Evolutionary conservation across 2,329 filamentous ascomycete species (phyloP).

Genomic region (Pseudogymnoascus sp.): DNA sequence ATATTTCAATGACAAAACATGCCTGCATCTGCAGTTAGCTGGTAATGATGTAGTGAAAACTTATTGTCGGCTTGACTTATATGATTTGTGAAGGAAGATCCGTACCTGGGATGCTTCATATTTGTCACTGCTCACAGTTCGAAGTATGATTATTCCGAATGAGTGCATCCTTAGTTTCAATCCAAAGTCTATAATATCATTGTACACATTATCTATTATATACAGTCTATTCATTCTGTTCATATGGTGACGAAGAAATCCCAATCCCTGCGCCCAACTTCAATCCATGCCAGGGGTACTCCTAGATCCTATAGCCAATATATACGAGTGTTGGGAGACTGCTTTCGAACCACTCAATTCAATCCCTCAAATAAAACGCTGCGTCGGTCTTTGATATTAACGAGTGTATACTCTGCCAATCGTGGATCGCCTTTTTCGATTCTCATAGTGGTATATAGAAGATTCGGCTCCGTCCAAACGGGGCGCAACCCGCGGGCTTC

Average conservation of each 20-base stretch:
- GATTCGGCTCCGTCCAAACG: constrained; percentile 25
- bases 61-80: background rate
- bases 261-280: background rate
- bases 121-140: background rate
- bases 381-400: constrained; percentile 23
- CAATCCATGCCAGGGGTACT: background rate
- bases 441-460: constrained; percentile 20
- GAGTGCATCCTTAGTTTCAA: background rate
- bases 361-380: constrained; percentile 11
- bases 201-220: background rate
- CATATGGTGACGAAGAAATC: background rate
- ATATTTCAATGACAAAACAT: background rate
- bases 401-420: constrained; percentile 25
- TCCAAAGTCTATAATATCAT: background rate
- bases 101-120: no score
- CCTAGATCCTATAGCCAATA: background rate
- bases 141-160: background rate
- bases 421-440: constrained; percentile 19
- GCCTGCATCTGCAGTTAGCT: background rate
- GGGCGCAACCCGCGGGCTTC: constrained; percentile 25
- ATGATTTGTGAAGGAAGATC: background rate
- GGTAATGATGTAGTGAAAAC: background rate
- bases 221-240: background rate
- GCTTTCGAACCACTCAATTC: background rate
- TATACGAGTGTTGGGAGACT: background rate